Conservation (phyloP, 192 early-diverging fungal genomes). For the Coemansia sp. region DNA sequence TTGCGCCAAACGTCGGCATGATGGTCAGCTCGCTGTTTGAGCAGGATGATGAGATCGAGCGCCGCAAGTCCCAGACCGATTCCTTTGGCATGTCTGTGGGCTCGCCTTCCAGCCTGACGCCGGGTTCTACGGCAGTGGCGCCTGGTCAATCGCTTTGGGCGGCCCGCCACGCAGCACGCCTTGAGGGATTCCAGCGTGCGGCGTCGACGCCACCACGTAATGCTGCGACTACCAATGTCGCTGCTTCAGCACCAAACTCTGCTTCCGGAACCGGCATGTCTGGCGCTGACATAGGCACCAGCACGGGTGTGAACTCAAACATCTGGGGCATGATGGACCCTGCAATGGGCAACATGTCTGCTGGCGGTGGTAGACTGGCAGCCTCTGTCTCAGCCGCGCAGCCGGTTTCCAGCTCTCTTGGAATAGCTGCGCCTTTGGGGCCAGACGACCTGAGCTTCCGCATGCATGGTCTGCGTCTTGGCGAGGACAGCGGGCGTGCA, state of each 20-base stretch:
- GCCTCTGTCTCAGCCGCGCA: neutral
- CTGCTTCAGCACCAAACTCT: conserved; percentile 3
- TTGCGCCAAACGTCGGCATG: conserved; percentile 32
- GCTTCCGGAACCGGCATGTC: neutral
- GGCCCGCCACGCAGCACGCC: conserved; percentile 42
- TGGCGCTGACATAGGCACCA: conserved; percentile 1
- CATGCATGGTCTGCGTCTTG: conserved; percentile 35
- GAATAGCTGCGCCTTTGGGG: conserved; percentile 17
- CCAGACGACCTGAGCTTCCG: conserved; percentile 39
- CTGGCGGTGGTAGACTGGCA: neutral
- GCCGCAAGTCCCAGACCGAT: conserved; percentile 40
- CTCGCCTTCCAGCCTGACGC: conserved; percentile 19
- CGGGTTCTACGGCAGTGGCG: conserved; percentile 9
- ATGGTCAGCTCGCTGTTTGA: conserved; percentile 55
- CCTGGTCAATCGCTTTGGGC: conserved; percentile 48
- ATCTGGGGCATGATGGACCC: conserved; percentile 25
- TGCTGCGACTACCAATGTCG: conserved; percentile 11
- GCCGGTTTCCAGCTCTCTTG: conserved; percentile 16
- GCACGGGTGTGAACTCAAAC: neutral
- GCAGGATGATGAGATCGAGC: conserved; percentile 35
- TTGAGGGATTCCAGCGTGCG: conserved; percentile 51
- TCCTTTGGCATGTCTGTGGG: conserved; percentile 36
- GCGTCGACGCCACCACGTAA: conserved; percentile 52
- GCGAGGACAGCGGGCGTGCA: conserved; percentile 30
- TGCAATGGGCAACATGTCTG: neutral